Conservation (phyloP, 495 filamentous ascomycete genomes). For the Hypoxylon fuscum region DNA sequence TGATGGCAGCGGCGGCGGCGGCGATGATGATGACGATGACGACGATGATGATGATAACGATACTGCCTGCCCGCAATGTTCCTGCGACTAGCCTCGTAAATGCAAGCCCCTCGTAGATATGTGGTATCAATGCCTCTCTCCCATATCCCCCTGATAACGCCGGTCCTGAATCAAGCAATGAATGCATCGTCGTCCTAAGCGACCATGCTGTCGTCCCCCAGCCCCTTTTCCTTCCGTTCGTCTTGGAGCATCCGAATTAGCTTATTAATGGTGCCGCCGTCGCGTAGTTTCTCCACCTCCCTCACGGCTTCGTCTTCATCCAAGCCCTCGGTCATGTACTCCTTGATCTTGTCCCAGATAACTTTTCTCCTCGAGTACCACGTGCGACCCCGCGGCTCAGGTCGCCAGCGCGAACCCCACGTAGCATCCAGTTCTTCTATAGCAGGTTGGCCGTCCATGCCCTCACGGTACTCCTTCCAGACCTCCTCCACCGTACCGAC, state of each 20-base stretch:
- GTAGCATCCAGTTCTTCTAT: conserved; percentile 45
- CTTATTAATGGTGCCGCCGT: conserved; percentile 47
- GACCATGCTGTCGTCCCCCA: conserved; percentile 33
- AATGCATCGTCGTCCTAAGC: conserved; percentile 21
- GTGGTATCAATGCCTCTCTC: conserved; percentile 43
- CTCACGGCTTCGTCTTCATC: conserved; percentile 43
- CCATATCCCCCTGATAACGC: conserved; percentile 40
- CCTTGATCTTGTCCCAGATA: conserved; percentile 49
- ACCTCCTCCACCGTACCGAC: conserved; percentile 47
- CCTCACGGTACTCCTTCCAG: conserved; percentile 48
- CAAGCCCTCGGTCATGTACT: conserved; percentile 44
- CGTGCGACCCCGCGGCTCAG: conserved; percentile 46
- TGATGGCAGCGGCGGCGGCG: no score
- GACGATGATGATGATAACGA: no score
- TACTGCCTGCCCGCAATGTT: conserved; percentile 24
- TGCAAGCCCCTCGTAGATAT: conserved; percentile 40
- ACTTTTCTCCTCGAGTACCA: conserved; percentile 50
- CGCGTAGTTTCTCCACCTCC: conserved; percentile 46
- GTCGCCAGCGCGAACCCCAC: conserved; percentile 48
- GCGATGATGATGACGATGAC: no score
- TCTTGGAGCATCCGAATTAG: conserved; percentile 48
- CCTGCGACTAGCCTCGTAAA: conserved; percentile 30
- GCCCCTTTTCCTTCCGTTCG: conserved; percentile 45
- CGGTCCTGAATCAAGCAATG: conserved; percentile 29
- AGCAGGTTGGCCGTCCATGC: conserved; percentile 45